phyloP scores from a whole-genome alignment of 192 early-diverging fungal species.

The Spizellomyces sp. region DNA sequence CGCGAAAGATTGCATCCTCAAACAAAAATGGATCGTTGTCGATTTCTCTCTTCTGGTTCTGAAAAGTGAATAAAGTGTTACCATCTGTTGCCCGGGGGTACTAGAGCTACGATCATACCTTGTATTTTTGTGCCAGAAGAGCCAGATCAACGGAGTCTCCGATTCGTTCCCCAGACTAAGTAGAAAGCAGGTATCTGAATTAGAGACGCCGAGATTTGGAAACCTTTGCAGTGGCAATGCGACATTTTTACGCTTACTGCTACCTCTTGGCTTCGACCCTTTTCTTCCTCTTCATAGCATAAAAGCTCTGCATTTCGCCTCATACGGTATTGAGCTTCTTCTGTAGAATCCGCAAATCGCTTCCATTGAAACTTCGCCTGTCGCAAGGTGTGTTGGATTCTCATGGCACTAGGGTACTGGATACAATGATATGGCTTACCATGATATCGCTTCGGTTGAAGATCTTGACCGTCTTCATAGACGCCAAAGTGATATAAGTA shows the following conservation, averaged over 20 bases:
- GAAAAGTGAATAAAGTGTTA: too few relatives aligned
- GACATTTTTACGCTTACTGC: too few relatives aligned
- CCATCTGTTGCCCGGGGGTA: too few relatives aligned
- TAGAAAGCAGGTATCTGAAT: constrained; percentile 8
- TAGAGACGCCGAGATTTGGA: too few relatives aligned
- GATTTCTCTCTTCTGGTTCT: constrained; percentile 42
- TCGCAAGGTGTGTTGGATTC: background rate
- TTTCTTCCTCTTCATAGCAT: constrained; percentile 39
- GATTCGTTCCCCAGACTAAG: background rate
- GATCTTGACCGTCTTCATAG: constrained; percentile 48
- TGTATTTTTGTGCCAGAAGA: constrained; percentile 29
- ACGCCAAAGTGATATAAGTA: constrained; percentile 55
- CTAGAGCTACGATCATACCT: too few relatives aligned
- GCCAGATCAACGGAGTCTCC: constrained; percentile 17
- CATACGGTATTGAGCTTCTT: constrained; percentile 44
- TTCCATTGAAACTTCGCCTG: constrained; percentile 61
- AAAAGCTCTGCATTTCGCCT: constrained; percentile 32
- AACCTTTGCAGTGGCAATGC: too few relatives aligned
- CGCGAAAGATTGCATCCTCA: constrained; percentile 41
- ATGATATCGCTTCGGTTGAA: constrained; percentile 55
- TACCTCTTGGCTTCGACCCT: too few relatives aligned
- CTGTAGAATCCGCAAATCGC: constrained; percentile 44
- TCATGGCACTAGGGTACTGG: background rate
- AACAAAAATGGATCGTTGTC: constrained; percentile 46
- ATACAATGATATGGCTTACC: constrained; percentile 24